Percentiles rank a stretch among this genome's conserved stretches.
Evolutionary conservation across 768 basidiomycete species (phyloP).

Genomic region (Lactarius quietus): DNA sequence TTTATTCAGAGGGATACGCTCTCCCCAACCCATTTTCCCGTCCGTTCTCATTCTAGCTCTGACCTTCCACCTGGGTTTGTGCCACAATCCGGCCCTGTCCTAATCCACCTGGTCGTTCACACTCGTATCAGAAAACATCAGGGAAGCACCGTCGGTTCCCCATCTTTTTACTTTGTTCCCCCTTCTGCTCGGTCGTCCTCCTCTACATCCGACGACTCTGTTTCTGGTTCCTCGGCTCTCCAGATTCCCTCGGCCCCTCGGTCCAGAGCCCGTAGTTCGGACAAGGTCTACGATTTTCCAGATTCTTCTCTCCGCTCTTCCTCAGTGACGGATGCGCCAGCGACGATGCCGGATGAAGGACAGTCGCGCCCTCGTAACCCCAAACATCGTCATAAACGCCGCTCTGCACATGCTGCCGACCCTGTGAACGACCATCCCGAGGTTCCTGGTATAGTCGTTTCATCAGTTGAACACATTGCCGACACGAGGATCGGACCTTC

Average conservation of each 20-base stretch:
- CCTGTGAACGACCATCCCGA: neutral
- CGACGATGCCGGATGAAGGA: neutral
- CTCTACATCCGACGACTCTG: conserved; percentile 12
- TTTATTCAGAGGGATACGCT: neutral
- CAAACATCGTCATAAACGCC: conserved; percentile 15
- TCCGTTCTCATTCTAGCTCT: conserved; percentile 12
- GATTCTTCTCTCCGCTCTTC: conserved; percentile 8
- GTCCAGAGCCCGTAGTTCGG: conserved; percentile 8
- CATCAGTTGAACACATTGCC: neutral
- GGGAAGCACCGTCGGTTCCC: neutral
- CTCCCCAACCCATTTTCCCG: neutral
- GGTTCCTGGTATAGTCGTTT: neutral
- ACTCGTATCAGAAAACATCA: conserved; percentile 13
- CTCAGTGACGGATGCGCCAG: neutral
- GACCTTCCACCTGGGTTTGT: conserved; percentile 18
- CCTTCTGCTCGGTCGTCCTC: conserved; percentile 13
- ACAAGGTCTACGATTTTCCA: neutral
- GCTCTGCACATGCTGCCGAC: conserved; percentile 4
- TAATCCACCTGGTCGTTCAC: conserved; percentile 4
- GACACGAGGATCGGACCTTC: conserved; percentile 1
- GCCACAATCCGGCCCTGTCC: conserved; percentile 9
- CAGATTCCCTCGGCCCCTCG: neutral
- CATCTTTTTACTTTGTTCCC: conserved; percentile 11
- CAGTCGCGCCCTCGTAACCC: conserved; percentile 3
- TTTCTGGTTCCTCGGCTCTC: conserved; percentile 3